A percentile compares a stretch with the other conserved stretches of the same genome.
These are phyloP conservation scores for Lathyrus tuberosus DNA, from an alignment of 306 rosid species.

Conservation along the genomic window DNA sequence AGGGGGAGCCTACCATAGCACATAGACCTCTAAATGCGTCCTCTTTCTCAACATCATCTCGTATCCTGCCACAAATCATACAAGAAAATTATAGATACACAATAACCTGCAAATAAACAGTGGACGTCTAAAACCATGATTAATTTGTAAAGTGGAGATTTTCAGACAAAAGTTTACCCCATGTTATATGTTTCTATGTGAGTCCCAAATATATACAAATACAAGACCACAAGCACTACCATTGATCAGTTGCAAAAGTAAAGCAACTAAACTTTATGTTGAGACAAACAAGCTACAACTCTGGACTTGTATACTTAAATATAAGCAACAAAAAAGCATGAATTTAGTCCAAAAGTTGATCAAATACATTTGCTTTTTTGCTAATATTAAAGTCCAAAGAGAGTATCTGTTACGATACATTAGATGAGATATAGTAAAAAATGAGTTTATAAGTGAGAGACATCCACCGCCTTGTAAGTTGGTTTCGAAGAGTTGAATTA, in stretches of 20 bases:
- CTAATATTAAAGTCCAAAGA: too few relatives aligned
- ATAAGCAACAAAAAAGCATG: too few relatives aligned
- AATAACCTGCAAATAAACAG: slow-evolving; percentile 19
- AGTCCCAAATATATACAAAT: slow-evolving; percentile 15
- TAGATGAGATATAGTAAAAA: background rate
- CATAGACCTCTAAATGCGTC: slow-evolving; percentile 98
- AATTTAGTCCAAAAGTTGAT: too few relatives aligned
- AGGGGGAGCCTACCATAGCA: slow-evolving; percentile 73
- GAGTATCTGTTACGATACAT: background rate
- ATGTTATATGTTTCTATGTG: slow-evolving; percentile 9
- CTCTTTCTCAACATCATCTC: slow-evolving; percentile 96
- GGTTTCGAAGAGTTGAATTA: background rate
- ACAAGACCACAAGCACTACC: background rate
- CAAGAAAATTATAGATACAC: slow-evolving; percentile 32
- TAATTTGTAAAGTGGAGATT: slow-evolving; percentile 26
- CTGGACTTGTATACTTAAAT: too few relatives aligned
- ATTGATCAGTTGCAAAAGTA: slow-evolving; percentile 27
- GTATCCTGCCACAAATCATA: slow-evolving; percentile 70
- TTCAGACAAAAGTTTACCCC: slow-evolving; percentile 11
- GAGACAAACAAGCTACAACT: background rate
- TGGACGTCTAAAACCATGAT: slow-evolving; percentile 1
- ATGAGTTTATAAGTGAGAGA: background rate
- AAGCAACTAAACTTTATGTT: background rate
- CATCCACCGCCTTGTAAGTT: background rate
- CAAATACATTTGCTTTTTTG: too few relatives aligned